phyloP scores from a whole-genome alignment of 805 yeast species.

The Phaffomyces thermotolerans region DNA sequence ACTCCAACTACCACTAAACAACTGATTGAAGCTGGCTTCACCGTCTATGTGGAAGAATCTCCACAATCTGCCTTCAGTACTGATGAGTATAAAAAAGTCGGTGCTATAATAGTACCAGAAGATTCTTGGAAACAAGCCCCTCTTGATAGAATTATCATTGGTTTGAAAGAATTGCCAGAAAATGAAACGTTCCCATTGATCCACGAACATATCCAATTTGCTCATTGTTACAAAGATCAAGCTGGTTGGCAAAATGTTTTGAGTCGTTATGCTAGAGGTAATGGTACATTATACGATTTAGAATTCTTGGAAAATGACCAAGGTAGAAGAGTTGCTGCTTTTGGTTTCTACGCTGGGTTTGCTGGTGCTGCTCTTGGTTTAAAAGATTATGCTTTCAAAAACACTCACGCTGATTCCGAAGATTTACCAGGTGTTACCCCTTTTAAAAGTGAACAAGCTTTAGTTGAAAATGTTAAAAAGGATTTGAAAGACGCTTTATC shows the following conservation, averaged over 20 bases:
- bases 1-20: conserved; percentile 88
- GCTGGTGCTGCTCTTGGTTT: conserved; percentile 98
- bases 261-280: conserved; percentile 82
- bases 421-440: conserved; percentile 78
- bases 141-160: conserved; percentile 78
- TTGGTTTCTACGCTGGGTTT: conserved; percentile 99
- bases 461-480: conserved; percentile 63
- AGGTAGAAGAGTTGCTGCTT: conserved; percentile 99
- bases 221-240: conserved; percentile 97
- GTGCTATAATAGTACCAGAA: conserved; percentile 83
- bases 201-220: conserved; percentile 97
- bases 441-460: conserved; percentile 68
- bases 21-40: conserved; percentile 80
- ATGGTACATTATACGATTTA: conserved; percentile 85
- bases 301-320: conserved; percentile 91
- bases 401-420: conserved; percentile 55
- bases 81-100: conserved; percentile 70
- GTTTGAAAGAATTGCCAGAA: conserved; percentile 94
- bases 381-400: conserved; percentile 91
- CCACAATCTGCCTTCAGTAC: conserved; percentile 73
- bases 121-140: conserved; percentile 96
- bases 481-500: conserved; percentile 51
- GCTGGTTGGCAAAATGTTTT: conserved; percentile 95
- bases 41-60: conserved; percentile 81
- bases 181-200: conserved; percentile 81